A percentile compares a stretch with the other conserved stretches of the same genome.
Evolutionary conservation across 2,329 filamentous ascomycete species (phyloP).

Genomic region (Alternaria arborescens): DNA sequence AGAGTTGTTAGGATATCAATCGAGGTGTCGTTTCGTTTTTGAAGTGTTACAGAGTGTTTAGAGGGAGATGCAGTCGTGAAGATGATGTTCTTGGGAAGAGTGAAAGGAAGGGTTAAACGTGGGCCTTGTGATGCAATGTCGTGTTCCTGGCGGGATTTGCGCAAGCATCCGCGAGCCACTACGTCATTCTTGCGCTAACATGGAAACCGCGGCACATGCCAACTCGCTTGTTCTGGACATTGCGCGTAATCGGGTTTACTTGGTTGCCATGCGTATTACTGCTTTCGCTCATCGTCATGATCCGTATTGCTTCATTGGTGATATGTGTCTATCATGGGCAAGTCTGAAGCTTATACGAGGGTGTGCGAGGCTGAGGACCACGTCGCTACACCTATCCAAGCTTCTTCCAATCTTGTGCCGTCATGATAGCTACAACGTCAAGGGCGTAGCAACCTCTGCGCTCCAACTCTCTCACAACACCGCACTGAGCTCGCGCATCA

Average conservation of each 20-base stretch:
- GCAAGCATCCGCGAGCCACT: conserved; percentile 14
- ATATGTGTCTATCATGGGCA: neutral
- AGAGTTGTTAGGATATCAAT: neutral
- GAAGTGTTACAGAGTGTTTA: neutral
- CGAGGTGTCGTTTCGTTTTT: neutral
- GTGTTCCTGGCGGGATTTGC: conserved; percentile 17
- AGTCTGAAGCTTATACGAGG: neutral
- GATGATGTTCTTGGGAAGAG: neutral
- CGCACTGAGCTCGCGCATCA: neutral
- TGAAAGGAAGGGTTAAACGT: conserved; percentile 8
- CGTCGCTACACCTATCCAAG: too few relatives aligned
- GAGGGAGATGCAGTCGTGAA: neutral
- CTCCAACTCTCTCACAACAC: neutral
- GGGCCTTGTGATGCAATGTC: conserved; percentile 7
- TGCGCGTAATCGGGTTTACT: conserved; percentile 8
- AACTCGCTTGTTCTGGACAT: neutral
- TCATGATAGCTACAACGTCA: neutral
- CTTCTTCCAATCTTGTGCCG: too few relatives aligned
- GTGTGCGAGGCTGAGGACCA: neutral
- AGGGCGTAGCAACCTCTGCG: neutral
- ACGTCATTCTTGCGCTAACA: conserved; percentile 15
- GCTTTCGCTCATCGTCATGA: neutral
- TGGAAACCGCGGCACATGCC: conserved; percentile 9
- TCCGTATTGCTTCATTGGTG: neutral
- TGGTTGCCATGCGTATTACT: conserved; percentile 4